These are phyloP conservation scores for Psilocybe mexicana DNA, from an alignment of 1,284 basidiomycete genomes.

Conservation along the genomic window DNA sequence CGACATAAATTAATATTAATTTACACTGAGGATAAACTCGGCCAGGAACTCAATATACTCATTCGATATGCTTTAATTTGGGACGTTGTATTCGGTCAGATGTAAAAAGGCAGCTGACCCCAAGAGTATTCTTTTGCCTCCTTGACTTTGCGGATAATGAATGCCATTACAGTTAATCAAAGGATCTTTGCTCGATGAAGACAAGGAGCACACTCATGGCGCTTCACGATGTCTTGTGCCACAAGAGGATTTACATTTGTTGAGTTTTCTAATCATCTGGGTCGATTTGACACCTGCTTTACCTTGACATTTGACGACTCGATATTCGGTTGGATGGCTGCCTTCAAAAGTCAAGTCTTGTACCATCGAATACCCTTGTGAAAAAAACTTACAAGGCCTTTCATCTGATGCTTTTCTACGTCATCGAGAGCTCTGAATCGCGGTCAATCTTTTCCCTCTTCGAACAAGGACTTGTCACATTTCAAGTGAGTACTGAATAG, in stretches of 20 bases:
- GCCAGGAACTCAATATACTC: neutral
- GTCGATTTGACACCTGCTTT: neutral
- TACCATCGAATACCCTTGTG: neutral
- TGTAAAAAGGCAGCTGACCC: no score
- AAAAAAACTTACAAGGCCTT: no score
- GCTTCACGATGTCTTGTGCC: neutral
- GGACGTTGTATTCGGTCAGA: no score
- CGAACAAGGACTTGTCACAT: no score
- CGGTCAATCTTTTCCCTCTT: no score
- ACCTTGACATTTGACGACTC: neutral
- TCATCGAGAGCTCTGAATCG: no score
- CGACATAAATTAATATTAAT: neutral
- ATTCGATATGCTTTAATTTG: neutral
- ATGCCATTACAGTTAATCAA: no score
- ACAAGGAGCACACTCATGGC: neutral
- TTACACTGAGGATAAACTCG: neutral
- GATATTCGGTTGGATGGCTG: neutral
- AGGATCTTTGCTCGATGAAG: no score
- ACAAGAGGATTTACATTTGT: neutral
- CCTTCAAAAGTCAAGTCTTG: neutral
- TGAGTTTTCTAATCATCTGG: neutral
- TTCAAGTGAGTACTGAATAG: no score
- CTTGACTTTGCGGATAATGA: no score
- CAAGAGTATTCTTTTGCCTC: no score
- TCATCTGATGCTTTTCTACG: no score